Base-by-base conservation (phyloP, 2,329 filamentous ascomycete species). In the Chaetomiaceae sp. region DNA sequence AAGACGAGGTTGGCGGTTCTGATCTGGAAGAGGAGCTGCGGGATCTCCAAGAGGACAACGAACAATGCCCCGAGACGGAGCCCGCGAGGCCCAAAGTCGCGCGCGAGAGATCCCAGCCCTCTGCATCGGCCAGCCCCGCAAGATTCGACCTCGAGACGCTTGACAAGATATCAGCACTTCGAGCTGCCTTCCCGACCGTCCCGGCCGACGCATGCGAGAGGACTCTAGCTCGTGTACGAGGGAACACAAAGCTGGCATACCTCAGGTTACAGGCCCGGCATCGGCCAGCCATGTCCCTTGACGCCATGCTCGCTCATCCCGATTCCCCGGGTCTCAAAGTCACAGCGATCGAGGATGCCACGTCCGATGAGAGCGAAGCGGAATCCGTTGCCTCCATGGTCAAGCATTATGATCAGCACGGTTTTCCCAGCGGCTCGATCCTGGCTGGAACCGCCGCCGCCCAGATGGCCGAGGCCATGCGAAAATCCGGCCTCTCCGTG, bases 181-280 rank as follows among this genome's bases (percentile, higher is more conserved):
- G 66, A 39, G 61, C 65, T 15, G 75, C 76, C 0, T 81, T 78
- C 39, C 77, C 77, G 2, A 61, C 64, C 6, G 71, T 68, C 8
- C 63, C 71, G 1, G 58, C 66, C 6, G 59, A 65, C 3, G 58
- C 67, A 7, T 72, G 72, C 47, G 67, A 75, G 47, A 62, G 65
- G 6, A 62, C 72, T 1, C 60, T 77, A 3, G 55, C 61, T 6
- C 65, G 61, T n/a, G 65, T 68, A 19, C 47, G 63, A 6, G 65
- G 67, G 11, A 63, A 77, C 53, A 45, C 73, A 6, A 65, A 65
- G 15, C 64, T 59, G 15, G 68, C 75, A 0, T 79, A 75, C 54
- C 58, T 66, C 3, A 60, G 3, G 12, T 37, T 56, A 12, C 31
- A 14, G 14, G 45, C 19, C 11, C 40, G 40, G 1, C 51, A 56